Percentiles rank a stretch among this genome's conserved stretches.
Evolutionary conservation across 2,329 filamentous ascomycete species (phyloP).

Genomic region (Apiospora rasikravindrae): DNA sequence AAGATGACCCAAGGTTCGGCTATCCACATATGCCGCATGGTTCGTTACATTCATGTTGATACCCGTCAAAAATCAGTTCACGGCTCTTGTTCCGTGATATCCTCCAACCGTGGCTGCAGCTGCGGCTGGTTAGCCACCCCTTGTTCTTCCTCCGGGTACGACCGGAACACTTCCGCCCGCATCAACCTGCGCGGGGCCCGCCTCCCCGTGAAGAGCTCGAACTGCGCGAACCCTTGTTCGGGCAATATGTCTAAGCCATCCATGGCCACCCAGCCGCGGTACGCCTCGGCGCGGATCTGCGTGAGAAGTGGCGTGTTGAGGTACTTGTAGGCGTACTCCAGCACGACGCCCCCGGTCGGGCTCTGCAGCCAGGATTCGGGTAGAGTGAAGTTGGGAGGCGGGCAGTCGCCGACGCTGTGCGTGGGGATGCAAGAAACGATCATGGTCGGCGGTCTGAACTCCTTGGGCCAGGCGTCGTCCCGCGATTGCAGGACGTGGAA

Average conservation of each 20-base stretch:
- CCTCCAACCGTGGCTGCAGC: constrained; percentile 46
- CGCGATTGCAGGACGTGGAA: constrained; percentile 65
- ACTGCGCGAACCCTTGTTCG: constrained; percentile 82
- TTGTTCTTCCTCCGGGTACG: constrained; percentile 48
- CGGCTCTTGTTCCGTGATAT: constrained; percentile 47
- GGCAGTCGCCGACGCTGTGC: constrained; percentile 65
- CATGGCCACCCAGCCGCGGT: constrained; percentile 74
- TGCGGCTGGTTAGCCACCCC: constrained; percentile 46
- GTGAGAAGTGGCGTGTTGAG: constrained; percentile 72
- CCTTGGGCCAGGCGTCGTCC: constrained; percentile 67
- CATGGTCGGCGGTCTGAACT: constrained; percentile 70
- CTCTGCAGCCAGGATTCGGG: constrained; percentile 74
- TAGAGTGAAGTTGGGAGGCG: constrained; percentile 72
- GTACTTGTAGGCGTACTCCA: constrained; percentile 78
- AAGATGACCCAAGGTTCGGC: neutral
- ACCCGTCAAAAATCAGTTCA: constrained; percentile 26
- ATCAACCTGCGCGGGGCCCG: constrained; percentile 72
- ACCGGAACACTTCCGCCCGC: constrained; percentile 65
- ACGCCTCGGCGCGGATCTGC: constrained; percentile 66
- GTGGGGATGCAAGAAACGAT: constrained; percentile 79
- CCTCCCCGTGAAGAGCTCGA: constrained; percentile 79
- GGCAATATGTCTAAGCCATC: constrained; percentile 78
- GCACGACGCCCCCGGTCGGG: constrained; percentile 74
- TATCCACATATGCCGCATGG: neutral
- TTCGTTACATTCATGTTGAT: neutral